phyloP scores from a whole-genome alignment of 2,329 filamentous ascomycete genomes.

The Magnaporthales sp. region DNA sequence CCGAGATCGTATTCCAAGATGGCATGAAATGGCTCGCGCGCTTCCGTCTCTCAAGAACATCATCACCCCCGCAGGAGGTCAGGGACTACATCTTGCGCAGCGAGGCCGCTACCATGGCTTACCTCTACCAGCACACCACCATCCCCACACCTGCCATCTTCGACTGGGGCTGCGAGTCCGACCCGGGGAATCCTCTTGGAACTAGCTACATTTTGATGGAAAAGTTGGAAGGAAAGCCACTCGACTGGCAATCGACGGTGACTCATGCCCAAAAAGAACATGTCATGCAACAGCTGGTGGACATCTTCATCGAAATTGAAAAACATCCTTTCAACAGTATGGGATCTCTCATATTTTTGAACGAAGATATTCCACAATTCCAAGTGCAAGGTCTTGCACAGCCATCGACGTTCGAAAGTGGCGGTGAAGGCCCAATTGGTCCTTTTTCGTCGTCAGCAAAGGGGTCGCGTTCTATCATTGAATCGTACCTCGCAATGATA shows the following conservation, averaged over 20 bases:
- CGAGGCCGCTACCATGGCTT: neutral
- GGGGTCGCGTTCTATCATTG: neutral
- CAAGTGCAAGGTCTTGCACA: conserved; percentile 1
- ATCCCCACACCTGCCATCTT: neutral
- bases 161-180: neutral
- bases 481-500: neutral
- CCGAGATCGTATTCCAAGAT: neutral
- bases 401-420: neutral
- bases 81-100: neutral
- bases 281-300: conserved; percentile 1
- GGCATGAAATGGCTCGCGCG: neutral
- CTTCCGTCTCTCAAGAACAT: neutral
- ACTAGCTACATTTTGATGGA: neutral
- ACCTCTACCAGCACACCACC: neutral
- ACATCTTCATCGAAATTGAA: neutral
- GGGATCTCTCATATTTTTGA: neutral
- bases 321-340: neutral
- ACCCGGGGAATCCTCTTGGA: neutral
- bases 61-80: neutral
- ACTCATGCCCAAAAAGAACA: neutral
- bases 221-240: conserved; percentile 8
- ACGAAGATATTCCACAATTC: neutral
- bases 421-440: neutral
- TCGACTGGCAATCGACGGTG: conserved; percentile 8
- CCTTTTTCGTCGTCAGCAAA: neutral